Percentiles rank a stretch among this genome's conserved stretches.
Conservation (phyloP, 2,329 filamentous ascomycete genomes). For the Aspergillus floridensis region DNA sequence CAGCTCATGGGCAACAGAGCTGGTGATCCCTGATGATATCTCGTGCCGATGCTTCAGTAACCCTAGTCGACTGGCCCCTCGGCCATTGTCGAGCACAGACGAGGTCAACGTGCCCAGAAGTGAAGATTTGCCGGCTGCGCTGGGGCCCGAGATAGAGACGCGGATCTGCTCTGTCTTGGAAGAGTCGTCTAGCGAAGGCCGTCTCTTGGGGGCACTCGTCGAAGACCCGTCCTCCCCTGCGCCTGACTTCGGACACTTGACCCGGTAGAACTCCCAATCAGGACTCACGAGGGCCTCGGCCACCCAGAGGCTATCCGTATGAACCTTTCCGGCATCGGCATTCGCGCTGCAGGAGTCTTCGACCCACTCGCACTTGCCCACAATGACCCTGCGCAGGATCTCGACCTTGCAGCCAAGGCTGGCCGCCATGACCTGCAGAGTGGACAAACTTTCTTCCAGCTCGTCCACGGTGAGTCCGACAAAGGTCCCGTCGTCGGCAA, state of each 20-base stretch:
- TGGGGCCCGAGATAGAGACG: slow-evolving; percentile 83
- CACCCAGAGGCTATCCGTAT: slow-evolving; percentile 69
- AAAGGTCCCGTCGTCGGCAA: slow-evolving; percentile 89
- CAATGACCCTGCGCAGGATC: slow-evolving; percentile 74
- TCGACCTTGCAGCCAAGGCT: slow-evolving; percentile 85
- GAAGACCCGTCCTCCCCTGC: background rate
- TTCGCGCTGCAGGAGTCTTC: slow-evolving; percentile 27
- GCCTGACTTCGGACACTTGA: slow-evolving; percentile 13
- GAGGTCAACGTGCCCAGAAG: slow-evolving; percentile 85
- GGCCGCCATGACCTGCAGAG: slow-evolving; percentile 84
- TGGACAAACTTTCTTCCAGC: slow-evolving; percentile 84
- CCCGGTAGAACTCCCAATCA: slow-evolving; percentile 51
- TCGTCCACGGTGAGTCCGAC: slow-evolving; percentile 87
- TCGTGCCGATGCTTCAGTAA: slow-evolving; percentile 92
- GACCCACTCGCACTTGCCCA: slow-evolving; percentile 72
- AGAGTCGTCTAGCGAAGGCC: slow-evolving; percentile 21
- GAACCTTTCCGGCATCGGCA: slow-evolving; percentile 25
- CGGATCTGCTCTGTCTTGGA: slow-evolving; percentile 72
- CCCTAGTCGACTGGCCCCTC: slow-evolving; percentile 83
- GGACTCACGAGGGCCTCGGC: slow-evolving; percentile 88
- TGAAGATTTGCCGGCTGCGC: slow-evolving; percentile 88
- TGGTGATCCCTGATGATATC: slow-evolving; percentile 85
- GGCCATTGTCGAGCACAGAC: slow-evolving; percentile 83
- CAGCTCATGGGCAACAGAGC: slow-evolving; percentile 89
- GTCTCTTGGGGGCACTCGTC: slow-evolving; percentile 1